These are phyloP conservation scores for Fomes fomentarius DNA, from an alignment of 1,284 basidiomycete species.

Conservation along the genomic window DNA sequence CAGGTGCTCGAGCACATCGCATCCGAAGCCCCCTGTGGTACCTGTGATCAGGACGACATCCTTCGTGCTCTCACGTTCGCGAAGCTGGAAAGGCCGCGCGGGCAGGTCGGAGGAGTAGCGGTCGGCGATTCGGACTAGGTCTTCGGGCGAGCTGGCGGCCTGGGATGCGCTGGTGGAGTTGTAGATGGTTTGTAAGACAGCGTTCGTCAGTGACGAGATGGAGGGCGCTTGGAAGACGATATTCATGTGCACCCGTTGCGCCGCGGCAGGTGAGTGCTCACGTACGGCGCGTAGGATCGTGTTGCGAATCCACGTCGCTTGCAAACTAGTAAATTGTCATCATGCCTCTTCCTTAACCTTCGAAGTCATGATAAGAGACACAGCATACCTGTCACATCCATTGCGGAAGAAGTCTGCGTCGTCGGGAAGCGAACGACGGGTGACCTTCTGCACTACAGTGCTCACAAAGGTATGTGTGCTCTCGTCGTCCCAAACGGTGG, in stretches of 20 bases:
- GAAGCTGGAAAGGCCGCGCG: not conserved
- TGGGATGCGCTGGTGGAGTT: constrained; percentile 24
- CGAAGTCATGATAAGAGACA: not conserved
- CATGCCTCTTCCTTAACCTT: too few species aligned
- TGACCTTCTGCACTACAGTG: constrained; percentile 31
- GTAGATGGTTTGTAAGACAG: constrained; percentile 18
- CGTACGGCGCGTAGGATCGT: constrained; percentile 32
- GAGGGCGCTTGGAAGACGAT: constrained; percentile 42
- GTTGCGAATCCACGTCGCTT: constrained; percentile 40
- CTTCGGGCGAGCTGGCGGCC: constrained; percentile 11
- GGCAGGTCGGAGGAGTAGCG: constrained; percentile 14
- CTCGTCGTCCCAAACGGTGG: constrained; percentile 32
- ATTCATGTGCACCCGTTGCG: constrained; percentile 28
- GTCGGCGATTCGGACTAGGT: constrained; percentile 13
- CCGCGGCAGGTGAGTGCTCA: constrained; percentile 13
- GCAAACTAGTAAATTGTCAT: constrained; percentile 26
- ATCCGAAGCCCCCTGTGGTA: constrained; percentile 29
- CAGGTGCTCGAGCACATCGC: constrained; percentile 23
- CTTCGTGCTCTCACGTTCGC: not conserved
- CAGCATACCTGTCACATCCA: constrained; percentile 47
- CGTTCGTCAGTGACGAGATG: constrained; percentile 32
- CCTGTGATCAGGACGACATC: constrained; percentile 31
- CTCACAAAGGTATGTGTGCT: constrained; percentile 33
- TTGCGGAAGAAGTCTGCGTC: constrained; percentile 45
- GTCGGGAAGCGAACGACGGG: constrained; percentile 31